Conservation (phyloP, 208 protist species). For the Giardia muris region DNA sequence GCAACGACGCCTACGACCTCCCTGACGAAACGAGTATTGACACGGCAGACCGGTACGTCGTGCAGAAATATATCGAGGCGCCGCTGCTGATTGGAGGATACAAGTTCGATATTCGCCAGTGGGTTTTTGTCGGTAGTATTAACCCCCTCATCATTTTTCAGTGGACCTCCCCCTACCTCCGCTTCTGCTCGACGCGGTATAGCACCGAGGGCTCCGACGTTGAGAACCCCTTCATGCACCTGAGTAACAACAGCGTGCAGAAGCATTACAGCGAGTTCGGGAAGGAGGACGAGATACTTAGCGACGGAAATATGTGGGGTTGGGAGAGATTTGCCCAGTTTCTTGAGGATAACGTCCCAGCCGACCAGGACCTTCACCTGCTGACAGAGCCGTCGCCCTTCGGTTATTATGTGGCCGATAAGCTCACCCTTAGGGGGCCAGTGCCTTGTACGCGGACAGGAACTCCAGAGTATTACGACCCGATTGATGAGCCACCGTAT, state of each 20-base stretch:
- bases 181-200: conserved; percentile 40
- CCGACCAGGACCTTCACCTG: not conserved
- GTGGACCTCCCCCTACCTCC: conserved; percentile 40
- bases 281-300: conserved; percentile 19
- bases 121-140: conserved; percentile 41
- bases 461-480: not conserved
- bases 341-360: not conserved
- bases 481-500: not conserved
- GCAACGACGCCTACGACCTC: conserved; percentile 23
- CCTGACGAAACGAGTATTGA: conserved; percentile 27
- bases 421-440: not conserved
- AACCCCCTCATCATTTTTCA: conserved; percentile 43
- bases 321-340: not conserved
- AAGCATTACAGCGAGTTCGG: conserved; percentile 21
- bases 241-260: conserved; percentile 44
- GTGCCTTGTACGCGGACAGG: not conserved
- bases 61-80: conserved; percentile 40
- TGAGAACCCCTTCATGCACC: conserved; percentile 39
- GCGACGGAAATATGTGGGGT: conserved; percentile 43
- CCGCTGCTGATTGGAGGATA: conserved; percentile 30
- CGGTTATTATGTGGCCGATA: not conserved
- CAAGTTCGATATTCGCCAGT: conserved; percentile 47
- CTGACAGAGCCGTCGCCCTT: not conserved
- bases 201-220: conserved; percentile 1
- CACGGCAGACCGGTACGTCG: conserved; percentile 27